phyloP scores from a whole-genome alignment of 164 flowering plant genomes.

The Santalum album region DNA sequence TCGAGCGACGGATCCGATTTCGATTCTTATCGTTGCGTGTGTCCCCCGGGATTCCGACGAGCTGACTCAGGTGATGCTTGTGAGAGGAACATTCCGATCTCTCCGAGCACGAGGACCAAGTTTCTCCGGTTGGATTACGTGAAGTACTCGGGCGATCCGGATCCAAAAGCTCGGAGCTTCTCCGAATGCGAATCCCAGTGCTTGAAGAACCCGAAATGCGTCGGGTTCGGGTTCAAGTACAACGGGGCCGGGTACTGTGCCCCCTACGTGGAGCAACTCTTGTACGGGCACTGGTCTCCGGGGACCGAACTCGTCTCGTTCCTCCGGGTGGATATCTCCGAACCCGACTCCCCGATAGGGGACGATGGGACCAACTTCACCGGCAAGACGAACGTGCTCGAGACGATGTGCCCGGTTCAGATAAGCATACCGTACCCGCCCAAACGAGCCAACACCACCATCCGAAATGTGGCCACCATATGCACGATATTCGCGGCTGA shows the following conservation, averaged over 20 bases:
- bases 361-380: slow-evolving; percentile 41
- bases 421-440: slow-evolving; percentile 58
- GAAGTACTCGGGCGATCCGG: slow-evolving; percentile 32
- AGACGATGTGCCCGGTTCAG: slow-evolving; percentile 44
- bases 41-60: slow-evolving; percentile 47
- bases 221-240: slow-evolving; percentile 45
- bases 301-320: slow-evolving; percentile 32
- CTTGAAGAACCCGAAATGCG: slow-evolving; percentile 20
- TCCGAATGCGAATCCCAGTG: slow-evolving; percentile 28
- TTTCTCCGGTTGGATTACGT: slow-evolving; percentile 58
- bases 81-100: slow-evolving; percentile 19
- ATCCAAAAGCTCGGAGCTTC: slow-evolving; percentile 13
- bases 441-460: slow-evolving; percentile 26
- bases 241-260: slow-evolving; percentile 42
- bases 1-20: slow-evolving; percentile 12
- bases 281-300: slow-evolving; percentile 67
- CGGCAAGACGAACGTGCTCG: slow-evolving; percentile 34
- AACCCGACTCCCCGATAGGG: too few species aligned
- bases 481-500: slow-evolving; percentile 50
- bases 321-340: slow-evolving; percentile 37
- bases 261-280: slow-evolving; percentile 29
- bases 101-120: slow-evolving; percentile 9
- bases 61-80: slow-evolving; percentile 22
- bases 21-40: slow-evolving; percentile 21
- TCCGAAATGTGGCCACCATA: slow-evolving; percentile 48